Conservation (phyloP, 2,329 filamentous ascomycete species). For the Pseudocercospora fuligena region DNA sequence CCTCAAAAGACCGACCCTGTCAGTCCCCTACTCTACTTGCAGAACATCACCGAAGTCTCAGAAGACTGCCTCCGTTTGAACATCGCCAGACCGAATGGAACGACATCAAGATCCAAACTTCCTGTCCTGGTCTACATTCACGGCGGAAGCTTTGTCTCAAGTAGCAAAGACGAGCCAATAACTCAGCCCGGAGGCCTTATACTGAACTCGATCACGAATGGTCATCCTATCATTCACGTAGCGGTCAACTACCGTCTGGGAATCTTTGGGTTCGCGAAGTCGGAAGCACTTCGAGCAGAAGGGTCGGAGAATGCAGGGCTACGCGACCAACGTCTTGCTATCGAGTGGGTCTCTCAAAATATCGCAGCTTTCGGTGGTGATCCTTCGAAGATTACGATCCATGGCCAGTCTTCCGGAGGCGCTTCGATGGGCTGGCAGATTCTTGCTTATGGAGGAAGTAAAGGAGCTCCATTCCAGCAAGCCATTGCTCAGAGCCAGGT, state of each 20-base stretch:
- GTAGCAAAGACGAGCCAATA: conserved; percentile 39
- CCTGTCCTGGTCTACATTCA: conserved; percentile 46
- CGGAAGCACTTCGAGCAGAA: conserved; percentile 39
- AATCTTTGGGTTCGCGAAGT: conserved; percentile 46
- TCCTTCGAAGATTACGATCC: conserved; percentile 46
- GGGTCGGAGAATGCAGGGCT: conserved; percentile 49
- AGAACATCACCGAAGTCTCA: not conserved
- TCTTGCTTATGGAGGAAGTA: conserved; percentile 54
- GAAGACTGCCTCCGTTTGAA: conserved; percentile 42
- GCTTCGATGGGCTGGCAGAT: conserved; percentile 47
- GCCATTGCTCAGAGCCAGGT: conserved; percentile 55
- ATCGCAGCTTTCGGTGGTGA: conserved; percentile 66
- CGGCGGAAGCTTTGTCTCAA: conserved; percentile 38
- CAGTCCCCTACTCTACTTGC: not conserved
- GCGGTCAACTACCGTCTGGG: conserved; percentile 41
- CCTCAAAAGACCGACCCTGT: conserved; percentile 29
- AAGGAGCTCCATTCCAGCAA: conserved; percentile 52
- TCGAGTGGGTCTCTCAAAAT: conserved; percentile 66
- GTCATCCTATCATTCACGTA: conserved; percentile 43
- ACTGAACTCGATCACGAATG: conserved; percentile 51
- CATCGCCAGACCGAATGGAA: conserved; percentile 32
- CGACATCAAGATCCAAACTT: conserved; percentile 33
- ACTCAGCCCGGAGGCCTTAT: conserved; percentile 53
- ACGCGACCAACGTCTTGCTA: conserved; percentile 63
- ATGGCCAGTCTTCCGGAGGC: conserved; percentile 48